Percentiles rank a stretch among this genome's conserved stretches.
These are phyloP conservation scores for Rhizophagus clarus DNA, from an alignment of 192 early-diverging fungal species.

Conservation along the genomic window DNA sequence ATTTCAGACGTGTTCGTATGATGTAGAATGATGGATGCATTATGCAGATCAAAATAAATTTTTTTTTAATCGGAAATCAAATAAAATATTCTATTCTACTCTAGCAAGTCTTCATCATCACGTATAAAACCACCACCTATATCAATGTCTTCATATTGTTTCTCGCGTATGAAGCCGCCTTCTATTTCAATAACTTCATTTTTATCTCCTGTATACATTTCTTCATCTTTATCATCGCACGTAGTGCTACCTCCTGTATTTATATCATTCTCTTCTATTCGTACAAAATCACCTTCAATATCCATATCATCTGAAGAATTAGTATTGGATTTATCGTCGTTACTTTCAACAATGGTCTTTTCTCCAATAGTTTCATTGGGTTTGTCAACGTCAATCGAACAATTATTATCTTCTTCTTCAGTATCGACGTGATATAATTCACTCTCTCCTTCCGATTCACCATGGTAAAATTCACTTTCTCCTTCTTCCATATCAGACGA, in stretches of 20 bases:
- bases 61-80: too few relatives aligned
- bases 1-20: too few relatives aligned
- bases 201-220: neutral
- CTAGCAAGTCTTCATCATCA: too few relatives aligned
- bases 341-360: constrained; percentile 11
- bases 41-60: too few relatives aligned
- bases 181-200: neutral
- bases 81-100: too few relatives aligned
- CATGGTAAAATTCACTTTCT: neutral
- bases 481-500: neutral
- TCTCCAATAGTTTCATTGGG: neutral
- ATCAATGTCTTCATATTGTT: neutral
- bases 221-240: neutral
- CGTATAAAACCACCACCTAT: too few relatives aligned
- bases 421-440: constrained; percentile 26
- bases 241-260: neutral
- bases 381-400: neutral
- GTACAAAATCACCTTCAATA: constrained; percentile 23
- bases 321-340: neutral
- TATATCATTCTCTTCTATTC: constrained; percentile 18
- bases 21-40: too few relatives aligned
- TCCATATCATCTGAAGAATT: neutral
- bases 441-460: constrained; percentile 2
- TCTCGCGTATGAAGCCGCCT: neutral
- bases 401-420: constrained; percentile 30